Conservation (phyloP, 306 rosid species). For the Alnus glutinosa region DNA sequence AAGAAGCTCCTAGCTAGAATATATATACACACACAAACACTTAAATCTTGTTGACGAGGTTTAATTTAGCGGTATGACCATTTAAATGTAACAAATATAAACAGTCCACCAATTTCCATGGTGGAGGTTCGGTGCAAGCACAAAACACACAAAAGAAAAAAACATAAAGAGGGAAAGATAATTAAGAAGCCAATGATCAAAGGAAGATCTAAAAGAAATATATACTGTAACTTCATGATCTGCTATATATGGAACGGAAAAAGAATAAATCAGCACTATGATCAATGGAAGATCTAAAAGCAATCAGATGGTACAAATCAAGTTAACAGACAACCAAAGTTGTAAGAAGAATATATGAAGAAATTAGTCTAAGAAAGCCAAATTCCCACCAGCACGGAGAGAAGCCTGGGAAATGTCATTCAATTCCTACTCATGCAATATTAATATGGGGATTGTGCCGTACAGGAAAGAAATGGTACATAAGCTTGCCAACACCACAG, state of each 20-base stretch:
- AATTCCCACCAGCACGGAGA: slow-evolving; percentile 44
- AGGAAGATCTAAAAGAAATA: neutral
- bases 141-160: neutral
- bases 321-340: slow-evolving; percentile 15
- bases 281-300: neutral
- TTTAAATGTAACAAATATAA: neutral
- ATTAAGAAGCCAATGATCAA: neutral
- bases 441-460: slow-evolving; percentile 24
- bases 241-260: neutral
- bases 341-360: slow-evolving; percentile 33
- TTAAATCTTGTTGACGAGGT: neutral
- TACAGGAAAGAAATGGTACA: slow-evolving; percentile 39
- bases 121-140: neutral
- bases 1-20: neutral
- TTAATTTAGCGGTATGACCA: neutral
- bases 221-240: neutral
- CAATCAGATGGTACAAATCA: slow-evolving; percentile 17
- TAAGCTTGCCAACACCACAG: slow-evolving; percentile 31
- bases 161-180: neutral
- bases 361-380: slow-evolving; percentile 36
- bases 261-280: neutral
- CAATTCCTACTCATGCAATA: slow-evolving; percentile 24
- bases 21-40: neutral
- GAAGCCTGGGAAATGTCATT: slow-evolving; percentile 44
- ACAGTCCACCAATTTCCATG: neutral